Conservation (phyloP, 2,329 filamentous ascomycete species). For the Phyllosticta citrichinensis region DNA sequence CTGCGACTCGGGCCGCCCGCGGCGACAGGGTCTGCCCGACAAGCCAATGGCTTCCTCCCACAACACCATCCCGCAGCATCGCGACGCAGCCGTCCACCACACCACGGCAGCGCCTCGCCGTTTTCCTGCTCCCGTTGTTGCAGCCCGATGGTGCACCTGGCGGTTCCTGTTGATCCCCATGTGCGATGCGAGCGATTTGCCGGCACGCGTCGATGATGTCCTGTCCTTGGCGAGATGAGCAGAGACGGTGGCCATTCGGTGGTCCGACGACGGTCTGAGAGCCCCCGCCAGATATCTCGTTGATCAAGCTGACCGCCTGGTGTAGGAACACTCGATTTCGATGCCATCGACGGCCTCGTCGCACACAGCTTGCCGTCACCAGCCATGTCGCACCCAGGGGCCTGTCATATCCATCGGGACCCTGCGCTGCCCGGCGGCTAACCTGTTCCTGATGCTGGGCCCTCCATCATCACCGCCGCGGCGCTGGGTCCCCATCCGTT, state of each 20-base stretch:
- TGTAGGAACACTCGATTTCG: no score
- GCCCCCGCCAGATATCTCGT: no score
- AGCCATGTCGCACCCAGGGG: neutral
- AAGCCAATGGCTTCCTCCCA: neutral
- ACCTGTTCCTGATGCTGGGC: neutral
- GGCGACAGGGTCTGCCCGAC: neutral
- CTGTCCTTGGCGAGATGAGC: neutral
- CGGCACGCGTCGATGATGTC: neutral
- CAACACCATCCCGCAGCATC: neutral
- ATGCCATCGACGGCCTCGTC: no score
- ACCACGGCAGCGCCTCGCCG: neutral
- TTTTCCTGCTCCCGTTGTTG: neutral
- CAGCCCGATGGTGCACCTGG: neutral
- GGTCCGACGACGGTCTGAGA: no score
- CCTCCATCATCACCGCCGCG: neutral
- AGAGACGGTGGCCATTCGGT: neutral
- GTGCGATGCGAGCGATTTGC: neutral
- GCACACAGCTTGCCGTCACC: no score
- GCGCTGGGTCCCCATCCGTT: neutral
- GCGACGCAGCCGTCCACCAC: neutral
- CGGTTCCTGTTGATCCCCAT: neutral
- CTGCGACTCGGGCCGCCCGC: neutral
- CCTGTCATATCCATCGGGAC: neutral
- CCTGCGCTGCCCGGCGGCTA: neutral
- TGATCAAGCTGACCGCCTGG: no score